Percentiles rank a stretch among this genome's conserved stretches.
Evolutionary conservation across 495 filamentous ascomycete species (phyloP).

Genomic region (Jackrogersella minutella): DNA sequence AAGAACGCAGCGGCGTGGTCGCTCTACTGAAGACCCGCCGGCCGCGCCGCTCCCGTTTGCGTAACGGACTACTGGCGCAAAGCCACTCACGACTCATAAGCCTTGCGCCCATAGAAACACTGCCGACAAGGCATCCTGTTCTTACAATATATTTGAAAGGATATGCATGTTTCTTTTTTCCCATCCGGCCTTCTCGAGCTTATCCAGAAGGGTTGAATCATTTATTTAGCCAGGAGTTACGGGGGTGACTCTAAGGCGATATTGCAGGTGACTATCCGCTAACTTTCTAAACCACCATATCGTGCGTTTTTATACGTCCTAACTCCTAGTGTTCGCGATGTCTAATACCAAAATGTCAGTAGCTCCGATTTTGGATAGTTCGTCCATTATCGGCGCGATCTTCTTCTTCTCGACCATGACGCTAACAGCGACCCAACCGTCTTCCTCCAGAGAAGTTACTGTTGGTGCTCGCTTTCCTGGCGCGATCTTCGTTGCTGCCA

Average conservation of each 20-base stretch:
- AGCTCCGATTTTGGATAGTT: constrained; percentile 79
- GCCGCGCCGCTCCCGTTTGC: constrained; percentile 30
- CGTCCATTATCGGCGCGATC: constrained; percentile 91
- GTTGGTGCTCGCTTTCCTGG: constrained; percentile 96
- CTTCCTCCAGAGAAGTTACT: constrained; percentile 83
- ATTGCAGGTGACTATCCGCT: no score
- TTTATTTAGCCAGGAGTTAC: no score
- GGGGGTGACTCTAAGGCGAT: no score
- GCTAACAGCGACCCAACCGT: constrained; percentile 91
- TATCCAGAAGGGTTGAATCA: no score
- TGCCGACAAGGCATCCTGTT: background rate
- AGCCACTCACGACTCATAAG: constrained; percentile 20
- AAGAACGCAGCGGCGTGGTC: background rate
- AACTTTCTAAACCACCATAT: background rate
- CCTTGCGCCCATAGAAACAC: no score
- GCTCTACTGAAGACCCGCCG: constrained; percentile 4
- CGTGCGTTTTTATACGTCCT: background rate
- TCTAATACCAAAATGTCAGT: constrained; percentile 86
- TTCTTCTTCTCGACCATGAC: constrained; percentile 93
- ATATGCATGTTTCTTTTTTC: no score
- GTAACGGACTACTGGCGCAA: constrained; percentile 4
- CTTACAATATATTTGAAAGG: background rate
- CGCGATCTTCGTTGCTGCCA: constrained; percentile 77
- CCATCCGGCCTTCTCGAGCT: no score
- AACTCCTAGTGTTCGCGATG: constrained; percentile 81